Conservation (phyloP, 2,329 filamentous ascomycete genomes). For the Ceratocystis cubensis region DNA sequence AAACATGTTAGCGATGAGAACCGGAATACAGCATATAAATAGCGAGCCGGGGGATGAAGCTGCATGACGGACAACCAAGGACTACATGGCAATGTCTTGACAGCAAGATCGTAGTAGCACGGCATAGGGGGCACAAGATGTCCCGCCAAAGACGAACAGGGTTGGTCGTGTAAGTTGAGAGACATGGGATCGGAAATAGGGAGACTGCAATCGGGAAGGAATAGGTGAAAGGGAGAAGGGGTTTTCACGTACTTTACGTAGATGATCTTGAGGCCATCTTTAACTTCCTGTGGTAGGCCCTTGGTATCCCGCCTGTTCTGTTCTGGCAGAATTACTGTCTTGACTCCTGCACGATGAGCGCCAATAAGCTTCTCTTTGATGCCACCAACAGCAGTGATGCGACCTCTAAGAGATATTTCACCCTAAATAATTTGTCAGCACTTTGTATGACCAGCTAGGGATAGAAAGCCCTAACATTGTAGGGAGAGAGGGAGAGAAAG, state of each 20-base stretch:
- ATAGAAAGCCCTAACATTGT: background rate
- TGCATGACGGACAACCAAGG: background rate
- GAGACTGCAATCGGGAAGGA: constrained; percentile 31
- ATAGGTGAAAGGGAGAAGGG: constrained; percentile 23
- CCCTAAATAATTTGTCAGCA: constrained; percentile 32
- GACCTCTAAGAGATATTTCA: constrained; percentile 67
- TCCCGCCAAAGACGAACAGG: background rate
- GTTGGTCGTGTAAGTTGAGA: constrained; percentile 8
- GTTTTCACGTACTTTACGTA: constrained; percentile 59
- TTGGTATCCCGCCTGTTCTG: constrained; percentile 86
- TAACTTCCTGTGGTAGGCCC: constrained; percentile 83
- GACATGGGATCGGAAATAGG: constrained; percentile 20
- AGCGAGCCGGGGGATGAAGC: constrained; percentile 7
- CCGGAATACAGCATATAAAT: constrained; percentile 22
- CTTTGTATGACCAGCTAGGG: background rate
- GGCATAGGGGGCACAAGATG: background rate
- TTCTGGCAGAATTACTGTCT: constrained; percentile 77
- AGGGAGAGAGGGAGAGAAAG: background rate
- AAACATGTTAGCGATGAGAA: constrained; percentile 18
- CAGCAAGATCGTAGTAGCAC: background rate
- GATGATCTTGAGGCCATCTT: constrained; percentile 73
- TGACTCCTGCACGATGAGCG: constrained; percentile 81
- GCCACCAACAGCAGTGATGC: constrained; percentile 86
- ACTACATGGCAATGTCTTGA: background rate
- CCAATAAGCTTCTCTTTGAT: constrained; percentile 99